These are phyloP conservation scores for Diaporthe velutina DNA, from an alignment of 2,329 filamentous ascomycete genomes.

Conservation along the genomic window DNA sequence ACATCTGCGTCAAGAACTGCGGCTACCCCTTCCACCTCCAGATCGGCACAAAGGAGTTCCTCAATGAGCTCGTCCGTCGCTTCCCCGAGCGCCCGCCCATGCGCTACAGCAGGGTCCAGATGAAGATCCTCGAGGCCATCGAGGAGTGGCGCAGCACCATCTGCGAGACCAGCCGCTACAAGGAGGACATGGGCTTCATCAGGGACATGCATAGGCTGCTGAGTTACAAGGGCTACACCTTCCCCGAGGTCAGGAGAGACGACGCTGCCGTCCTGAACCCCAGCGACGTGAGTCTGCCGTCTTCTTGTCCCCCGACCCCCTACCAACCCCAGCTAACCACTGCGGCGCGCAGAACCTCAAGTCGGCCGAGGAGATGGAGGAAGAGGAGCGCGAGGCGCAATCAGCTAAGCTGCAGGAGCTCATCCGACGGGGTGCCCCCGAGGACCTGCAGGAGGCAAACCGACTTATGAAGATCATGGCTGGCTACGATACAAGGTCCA, in stretches of 20 bases:
- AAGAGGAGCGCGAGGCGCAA: constrained; percentile 93
- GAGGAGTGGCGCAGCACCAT: constrained; percentile 99
- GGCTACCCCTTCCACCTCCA: constrained; percentile 99
- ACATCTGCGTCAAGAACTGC: constrained; percentile 99
- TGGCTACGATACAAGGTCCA: constrained; percentile 93
- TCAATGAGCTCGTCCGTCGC: constrained; percentile 96
- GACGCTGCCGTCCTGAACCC: constrained; percentile 97
- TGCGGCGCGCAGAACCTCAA: constrained; percentile 79
- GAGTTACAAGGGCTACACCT: constrained; percentile 97
- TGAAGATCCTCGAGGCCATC: constrained; percentile 93
- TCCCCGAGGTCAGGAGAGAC: constrained; percentile 91
- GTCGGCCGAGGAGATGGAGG: constrained; percentile 98
- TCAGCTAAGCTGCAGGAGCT: constrained; percentile 98
- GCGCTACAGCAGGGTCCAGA: constrained; percentile 87
- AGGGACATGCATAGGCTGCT: constrained; percentile 96
- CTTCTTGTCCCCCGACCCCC: too few relatives aligned
- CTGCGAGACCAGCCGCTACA: constrained; percentile 97
- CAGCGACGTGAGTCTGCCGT: constrained; percentile 81
- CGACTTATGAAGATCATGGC: constrained; percentile 99
- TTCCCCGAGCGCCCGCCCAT: constrained; percentile 95
- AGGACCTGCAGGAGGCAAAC: constrained; percentile 96
- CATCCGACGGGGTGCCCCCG: constrained; percentile 90
- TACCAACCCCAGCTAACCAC: constrained; percentile 44
- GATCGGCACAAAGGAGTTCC: constrained; percentile 98
- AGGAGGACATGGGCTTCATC: constrained; percentile 96